Base-by-base conservation (phyloP, 805 yeast genomes). In the Candida easanensis region DNA sequence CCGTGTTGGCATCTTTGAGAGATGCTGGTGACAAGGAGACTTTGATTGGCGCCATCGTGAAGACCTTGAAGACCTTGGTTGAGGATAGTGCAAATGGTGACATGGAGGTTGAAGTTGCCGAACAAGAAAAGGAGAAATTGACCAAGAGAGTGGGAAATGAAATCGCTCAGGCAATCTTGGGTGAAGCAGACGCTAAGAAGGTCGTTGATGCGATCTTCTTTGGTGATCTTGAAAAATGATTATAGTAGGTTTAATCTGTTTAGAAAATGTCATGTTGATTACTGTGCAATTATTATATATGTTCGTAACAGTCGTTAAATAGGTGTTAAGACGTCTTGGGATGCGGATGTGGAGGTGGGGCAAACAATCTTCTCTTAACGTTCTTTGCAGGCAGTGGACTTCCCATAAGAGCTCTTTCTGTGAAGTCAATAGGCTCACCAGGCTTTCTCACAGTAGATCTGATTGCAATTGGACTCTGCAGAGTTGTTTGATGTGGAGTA, bases 161-260 rank as follows among this genome's bases (percentile, higher is more conserved):
- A 0, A 65, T 88, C 41, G 71, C 85, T 2, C 64, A 71, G 6
- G 66, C 64, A 21, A 68, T 88, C 3, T 51, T 72, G 15, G 66
- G 70, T 30, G 73, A 76, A 45, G 61, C 64, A 2, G 76, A 68
- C 5, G 77, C 80, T 2, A 68, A 64, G 46, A 73, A 67, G 33
- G 68, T 85, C 13, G 72, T 73, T 22, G 69, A 77, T 47, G 89
- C 89, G 5, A 74, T 87, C 10, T 85, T 84, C 60, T 82, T 85
- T 58, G 95, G 91, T 8, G 90, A 83, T 53, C 42, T 58, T 18
- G 44, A 46, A 30, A n/a, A 23, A 38, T 23, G 22, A 10, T 11
- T 15, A 19, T 25, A n/a, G 9, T 22, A 6, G 23, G 19, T 35
- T 9, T 26, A 3, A 22, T 17, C n/a, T 19, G 20, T n/a, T n/a